Conservation (phyloP, 176 grass and related monocot species). For the Guadua angustifolia region DNA sequence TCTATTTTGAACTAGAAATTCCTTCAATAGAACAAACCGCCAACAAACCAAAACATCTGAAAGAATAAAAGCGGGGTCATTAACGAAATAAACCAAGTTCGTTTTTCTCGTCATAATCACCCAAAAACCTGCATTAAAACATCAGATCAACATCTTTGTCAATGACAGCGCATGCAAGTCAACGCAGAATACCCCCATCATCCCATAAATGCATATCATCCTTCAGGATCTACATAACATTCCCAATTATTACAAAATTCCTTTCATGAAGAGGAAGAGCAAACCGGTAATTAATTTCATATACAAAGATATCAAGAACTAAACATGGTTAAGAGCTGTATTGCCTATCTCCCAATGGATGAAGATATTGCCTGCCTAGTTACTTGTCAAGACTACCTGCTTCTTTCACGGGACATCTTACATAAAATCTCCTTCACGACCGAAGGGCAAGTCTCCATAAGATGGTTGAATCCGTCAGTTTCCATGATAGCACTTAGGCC, state of each 20-base stretch:
- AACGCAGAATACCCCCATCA: not conserved
- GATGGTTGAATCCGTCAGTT: constrained; percentile 14
- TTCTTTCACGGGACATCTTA: not conserved
- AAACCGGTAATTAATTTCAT: not conserved
- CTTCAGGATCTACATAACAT: not conserved
- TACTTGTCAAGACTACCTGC: not conserved
- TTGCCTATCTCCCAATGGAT: not conserved
- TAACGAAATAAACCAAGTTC: too few relatives aligned
- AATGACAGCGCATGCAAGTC: too few relatives aligned
- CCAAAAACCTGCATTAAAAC: too few relatives aligned
- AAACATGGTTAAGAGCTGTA: not conserved
- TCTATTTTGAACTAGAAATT: too few relatives aligned
- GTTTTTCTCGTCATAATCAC: too few relatives aligned
- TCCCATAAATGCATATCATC: not conserved
- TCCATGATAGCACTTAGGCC: not conserved
- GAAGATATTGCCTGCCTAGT: not conserved
- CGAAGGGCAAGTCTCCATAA: not conserved
- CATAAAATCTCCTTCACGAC: not conserved
- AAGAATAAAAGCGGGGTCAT: too few relatives aligned
- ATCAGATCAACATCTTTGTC: too few relatives aligned
- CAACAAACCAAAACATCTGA: too few relatives aligned
- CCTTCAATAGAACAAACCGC: too few relatives aligned
- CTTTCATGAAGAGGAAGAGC: not conserved
- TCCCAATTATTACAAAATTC: not conserved
- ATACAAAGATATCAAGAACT: not conserved